A percentile compares a stretch with the other conserved stretches of the same genome.
These are phyloP conservation scores for Wickerhamomyces mucosus DNA, from an alignment of 805 yeast genomes.

Conservation along the genomic window DNA sequence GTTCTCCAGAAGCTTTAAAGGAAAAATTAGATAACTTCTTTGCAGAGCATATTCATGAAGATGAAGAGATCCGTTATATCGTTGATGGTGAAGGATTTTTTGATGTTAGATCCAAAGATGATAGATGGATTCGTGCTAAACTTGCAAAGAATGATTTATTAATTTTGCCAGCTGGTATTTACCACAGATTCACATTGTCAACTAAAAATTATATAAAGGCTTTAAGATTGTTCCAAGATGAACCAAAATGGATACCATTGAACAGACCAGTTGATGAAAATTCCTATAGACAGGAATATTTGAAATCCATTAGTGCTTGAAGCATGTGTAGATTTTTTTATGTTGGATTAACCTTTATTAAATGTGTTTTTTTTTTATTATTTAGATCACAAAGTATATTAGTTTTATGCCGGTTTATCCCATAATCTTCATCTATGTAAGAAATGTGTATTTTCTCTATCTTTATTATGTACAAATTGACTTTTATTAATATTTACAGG, in stretches of 20 bases:
- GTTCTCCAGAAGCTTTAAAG: conserved; percentile 54
- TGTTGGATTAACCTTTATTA: background rate
- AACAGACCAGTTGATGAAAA: conserved; percentile 54
- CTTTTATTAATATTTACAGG: conserved; percentile 1
- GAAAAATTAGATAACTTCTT: conserved; percentile 62
- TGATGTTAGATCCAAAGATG: conserved; percentile 62
- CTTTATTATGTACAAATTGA: too few species aligned
- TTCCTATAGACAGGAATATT: conserved; percentile 35
- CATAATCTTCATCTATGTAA: too few species aligned
- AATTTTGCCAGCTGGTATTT: conserved; percentile 85
- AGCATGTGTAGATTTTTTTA: too few species aligned
- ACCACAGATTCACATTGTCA: conserved; percentile 83
- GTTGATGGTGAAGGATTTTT: conserved; percentile 87
- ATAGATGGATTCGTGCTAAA: conserved; percentile 69
- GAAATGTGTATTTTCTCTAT: too few species aligned
- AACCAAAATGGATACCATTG: conserved; percentile 93
- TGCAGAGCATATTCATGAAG: conserved; percentile 89
- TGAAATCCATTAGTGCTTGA: conserved; percentile 20
- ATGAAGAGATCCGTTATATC: conserved; percentile 90
- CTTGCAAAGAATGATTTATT: conserved; percentile 55
- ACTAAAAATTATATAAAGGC: conserved; percentile 59
- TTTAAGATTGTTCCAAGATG: conserved; percentile 78
- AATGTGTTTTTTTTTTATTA: background rate
- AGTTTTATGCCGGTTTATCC: too few species aligned
- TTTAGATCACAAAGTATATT: too few species aligned